Conservation (phyloP, 1,284 basidiomycete genomes). For the Rhodofomes roseus region DNA sequence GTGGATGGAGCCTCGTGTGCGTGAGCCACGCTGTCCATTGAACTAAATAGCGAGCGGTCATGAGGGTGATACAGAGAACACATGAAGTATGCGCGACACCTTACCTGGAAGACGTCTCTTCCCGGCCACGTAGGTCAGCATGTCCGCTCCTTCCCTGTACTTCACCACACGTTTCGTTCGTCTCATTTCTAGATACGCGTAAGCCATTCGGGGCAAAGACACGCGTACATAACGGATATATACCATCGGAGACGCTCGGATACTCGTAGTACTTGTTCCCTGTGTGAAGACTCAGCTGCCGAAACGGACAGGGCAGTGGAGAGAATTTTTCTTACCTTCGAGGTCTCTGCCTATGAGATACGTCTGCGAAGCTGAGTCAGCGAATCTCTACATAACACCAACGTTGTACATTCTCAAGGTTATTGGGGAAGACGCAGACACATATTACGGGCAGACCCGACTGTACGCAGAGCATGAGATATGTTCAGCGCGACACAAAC, state of each 20-base stretch:
- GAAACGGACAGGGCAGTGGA: background rate
- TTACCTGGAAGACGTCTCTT: conserved; percentile 23
- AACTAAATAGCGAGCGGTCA: conserved; percentile 12
- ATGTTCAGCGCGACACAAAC: no score
- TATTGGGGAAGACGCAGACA: no score
- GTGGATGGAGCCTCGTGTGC: conserved; percentile 28
- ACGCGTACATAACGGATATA: background rate
- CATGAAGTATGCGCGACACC: background rate
- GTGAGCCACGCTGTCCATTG: conserved; percentile 33
- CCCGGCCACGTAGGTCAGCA: conserved; percentile 26
- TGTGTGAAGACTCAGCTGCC: background rate
- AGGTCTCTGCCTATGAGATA: conserved; percentile 25
- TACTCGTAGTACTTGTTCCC: conserved; percentile 29
- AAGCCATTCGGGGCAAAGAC: background rate
- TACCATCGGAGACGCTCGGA: conserved; percentile 23
- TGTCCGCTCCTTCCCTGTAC: conserved; percentile 24
- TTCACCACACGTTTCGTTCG: conserved; percentile 30
- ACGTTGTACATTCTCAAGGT: no score
- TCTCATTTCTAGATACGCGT: conserved; percentile 12
- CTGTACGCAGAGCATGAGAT: no score
- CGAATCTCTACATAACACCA: background rate
- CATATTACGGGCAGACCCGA: no score
- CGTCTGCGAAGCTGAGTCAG: conserved; percentile 12
- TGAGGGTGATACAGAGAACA: background rate
- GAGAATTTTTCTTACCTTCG: conserved; percentile 19